Evolutionary conservation across 2,329 filamentous ascomycete genomes (phyloP), one percentile per base, ranked within the genome.

Genomic region (Coniochaeta ligniaria): DNA sequence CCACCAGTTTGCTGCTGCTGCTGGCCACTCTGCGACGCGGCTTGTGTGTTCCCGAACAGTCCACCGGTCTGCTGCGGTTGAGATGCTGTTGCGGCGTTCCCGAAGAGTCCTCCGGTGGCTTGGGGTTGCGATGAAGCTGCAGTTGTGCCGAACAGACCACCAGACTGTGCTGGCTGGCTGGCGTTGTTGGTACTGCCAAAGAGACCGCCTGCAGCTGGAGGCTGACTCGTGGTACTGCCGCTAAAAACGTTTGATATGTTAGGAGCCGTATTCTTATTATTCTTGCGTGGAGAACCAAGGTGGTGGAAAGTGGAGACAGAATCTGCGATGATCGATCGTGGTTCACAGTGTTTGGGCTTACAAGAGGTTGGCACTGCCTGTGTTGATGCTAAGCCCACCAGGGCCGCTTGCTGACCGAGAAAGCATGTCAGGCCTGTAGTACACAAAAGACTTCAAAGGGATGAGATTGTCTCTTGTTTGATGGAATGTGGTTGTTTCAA

Each of bases 371-470:
- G 84, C 84, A 61, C 82, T 77, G 64, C 79, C 80, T 20, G 84
- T 86, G 73, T 87, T 88, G 74, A 87, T 87, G 69, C 81, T 85
- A 65, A 87, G 78, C 69, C 82, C 83, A 64, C 78, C 81, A 63
- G 83, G 83, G 68, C 81, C 83, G 71, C 83, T 85, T 61, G 81
- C 80, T 66, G 83, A 86, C 71, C 83, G 79, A 61, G 77, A 57
- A 22, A 57, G n/a, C 31, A 38, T 38, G 7, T 3, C 35, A 26
- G 16, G 54, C 16, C 16, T 57, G 31, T 6, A 24, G n/a, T 47
- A 16, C 20, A 47, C n/a, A 47, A 12, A 14, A 22, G 20, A 22
- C 20, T 12, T 47, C 43, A 47, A 52, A 52, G 22, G 24, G n/a
- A 26, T 28, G 24, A 31, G 47, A 17, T 26, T 11, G 11, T 14